These are phyloP conservation scores for Stentor roeselii DNA, from an alignment of 73 alveolate genomes.

Conservation along the genomic window DNA sequence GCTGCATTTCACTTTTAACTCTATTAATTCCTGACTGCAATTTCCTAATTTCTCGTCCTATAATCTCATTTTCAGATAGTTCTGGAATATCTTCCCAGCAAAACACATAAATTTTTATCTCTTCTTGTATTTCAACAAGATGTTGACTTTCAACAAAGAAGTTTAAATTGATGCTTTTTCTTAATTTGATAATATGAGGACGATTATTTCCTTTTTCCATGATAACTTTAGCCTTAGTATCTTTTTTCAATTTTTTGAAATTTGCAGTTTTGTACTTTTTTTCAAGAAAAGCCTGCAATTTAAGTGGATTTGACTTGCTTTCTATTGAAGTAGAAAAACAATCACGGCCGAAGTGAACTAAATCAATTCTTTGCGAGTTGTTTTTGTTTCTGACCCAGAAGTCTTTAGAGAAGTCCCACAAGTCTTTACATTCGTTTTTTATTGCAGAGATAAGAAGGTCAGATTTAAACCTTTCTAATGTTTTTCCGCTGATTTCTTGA, in stretches of 20 bases:
- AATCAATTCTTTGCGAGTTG: not conserved
- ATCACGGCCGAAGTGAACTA: not conserved
- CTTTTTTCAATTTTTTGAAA: not conserved
- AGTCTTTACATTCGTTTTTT: slow-evolving; percentile 19
- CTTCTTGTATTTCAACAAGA: not conserved
- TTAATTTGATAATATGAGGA: slow-evolving; percentile 3
- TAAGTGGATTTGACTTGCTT: not conserved
- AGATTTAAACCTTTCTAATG: not conserved
- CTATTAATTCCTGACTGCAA: not conserved
- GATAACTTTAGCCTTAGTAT: not conserved
- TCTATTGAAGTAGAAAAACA: not conserved
- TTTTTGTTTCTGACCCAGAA: not conserved
- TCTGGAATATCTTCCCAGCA: slow-evolving; percentile 17
- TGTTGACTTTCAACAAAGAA: not conserved
- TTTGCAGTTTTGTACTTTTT: not conserved
- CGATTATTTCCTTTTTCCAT: not conserved
- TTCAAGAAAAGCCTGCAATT: not conserved
- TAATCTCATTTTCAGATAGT: not conserved
- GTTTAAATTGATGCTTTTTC: not conserved
- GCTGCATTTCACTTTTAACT: not conserved
- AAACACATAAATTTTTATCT: not conserved
- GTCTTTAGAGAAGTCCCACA: not conserved
- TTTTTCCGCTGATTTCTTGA: not conserved
- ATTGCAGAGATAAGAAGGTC: not conserved
- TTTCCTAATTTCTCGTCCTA: not conserved